Conservation (phyloP, 2,329 filamentous ascomycete species). For the Colletotrichum viniferum region DNA sequence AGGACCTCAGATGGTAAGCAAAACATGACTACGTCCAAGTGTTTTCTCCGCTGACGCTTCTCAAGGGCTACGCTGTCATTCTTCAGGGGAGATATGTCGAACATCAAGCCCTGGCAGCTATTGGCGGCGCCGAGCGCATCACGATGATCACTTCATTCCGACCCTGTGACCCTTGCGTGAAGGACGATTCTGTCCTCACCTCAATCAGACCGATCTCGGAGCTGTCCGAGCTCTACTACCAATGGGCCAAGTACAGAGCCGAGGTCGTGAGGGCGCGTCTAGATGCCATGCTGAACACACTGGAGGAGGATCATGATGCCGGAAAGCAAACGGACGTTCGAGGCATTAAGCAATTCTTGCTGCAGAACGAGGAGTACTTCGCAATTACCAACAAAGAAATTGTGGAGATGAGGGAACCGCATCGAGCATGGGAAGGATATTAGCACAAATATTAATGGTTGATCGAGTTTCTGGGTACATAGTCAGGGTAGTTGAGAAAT, state of each 20-base stretch:
- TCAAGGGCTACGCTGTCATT: conserved; percentile 43
- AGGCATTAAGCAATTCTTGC: too few species aligned
- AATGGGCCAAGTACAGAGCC: conserved; percentile 67
- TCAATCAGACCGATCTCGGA: conserved; percentile 60
- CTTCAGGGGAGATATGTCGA: conserved; percentile 51
- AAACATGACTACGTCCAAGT: not conserved
- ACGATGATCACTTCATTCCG: conserved; percentile 52
- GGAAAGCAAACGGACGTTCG: not conserved
- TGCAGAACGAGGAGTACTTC: not conserved
- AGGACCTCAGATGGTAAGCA: conserved; percentile 61
- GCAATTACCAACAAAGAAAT: not conserved
- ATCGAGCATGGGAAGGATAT: not conserved
- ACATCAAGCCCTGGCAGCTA: conserved; percentile 45
- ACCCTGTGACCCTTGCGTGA: conserved; percentile 39
- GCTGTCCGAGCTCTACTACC: conserved; percentile 60
- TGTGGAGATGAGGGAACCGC: not conserved
- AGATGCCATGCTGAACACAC: conserved; percentile 1
- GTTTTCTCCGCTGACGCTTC: conserved; percentile 4
- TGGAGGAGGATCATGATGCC: not conserved
- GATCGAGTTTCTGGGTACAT: not conserved
- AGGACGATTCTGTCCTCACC: conserved; percentile 58
- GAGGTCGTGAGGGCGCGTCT: conserved; percentile 64
- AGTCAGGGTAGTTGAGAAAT: not conserved
- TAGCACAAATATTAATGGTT: not conserved
- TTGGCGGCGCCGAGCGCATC: conserved; percentile 46